A percentile compares a stretch with the other conserved stretches of the same genome.
These are phyloP conservation scores for Stephanodiscus minutulus DNA, from an alignment of 108 stramenopile species.

Conservation along the genomic window DNA sequence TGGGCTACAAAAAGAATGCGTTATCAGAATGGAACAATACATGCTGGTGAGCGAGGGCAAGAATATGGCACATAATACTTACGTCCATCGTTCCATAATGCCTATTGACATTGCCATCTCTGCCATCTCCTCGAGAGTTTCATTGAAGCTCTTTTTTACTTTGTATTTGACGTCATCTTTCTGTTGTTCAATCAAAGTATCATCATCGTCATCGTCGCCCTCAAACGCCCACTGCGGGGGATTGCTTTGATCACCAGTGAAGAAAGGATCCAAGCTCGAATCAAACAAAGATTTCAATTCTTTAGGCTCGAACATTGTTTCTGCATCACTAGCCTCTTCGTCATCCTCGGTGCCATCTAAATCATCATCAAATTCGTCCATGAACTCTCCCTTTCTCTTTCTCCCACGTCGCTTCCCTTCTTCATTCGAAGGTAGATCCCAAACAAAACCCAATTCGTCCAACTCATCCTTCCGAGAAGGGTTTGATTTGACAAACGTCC, in stretches of 20 bases:
- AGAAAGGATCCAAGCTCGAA: constrained; percentile 36
- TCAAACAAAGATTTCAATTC: constrained; percentile 20
- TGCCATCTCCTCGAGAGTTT: constrained; percentile 63
- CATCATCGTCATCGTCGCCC: constrained; percentile 51
- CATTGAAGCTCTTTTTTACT: constrained; percentile 52
- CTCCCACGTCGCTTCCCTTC: constrained; percentile 61
- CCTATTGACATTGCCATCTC: constrained; percentile 67
- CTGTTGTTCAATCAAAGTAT: constrained; percentile 36
- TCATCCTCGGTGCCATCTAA: constrained; percentile 32
- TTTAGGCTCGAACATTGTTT: constrained; percentile 32
- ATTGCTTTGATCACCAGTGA: constrained; percentile 47
- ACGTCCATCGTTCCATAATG: constrained; percentile 64
- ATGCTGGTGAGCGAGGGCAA: not conserved
- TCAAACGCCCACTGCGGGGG: constrained; percentile 78
- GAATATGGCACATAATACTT: constrained; percentile 21
- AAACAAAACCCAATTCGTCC: constrained; percentile 83
- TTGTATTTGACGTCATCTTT: constrained; percentile 53
- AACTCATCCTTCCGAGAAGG: constrained; percentile 66
- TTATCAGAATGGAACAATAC: not conserved
- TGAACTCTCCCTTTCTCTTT: constrained; percentile 61
- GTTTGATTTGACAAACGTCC: constrained; percentile 82
- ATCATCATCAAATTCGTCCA: constrained; percentile 42
- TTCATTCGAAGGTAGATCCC: constrained; percentile 66
- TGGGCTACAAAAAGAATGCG: constrained; percentile 28
- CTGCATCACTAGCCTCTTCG: constrained; percentile 9